Percentiles rank a stretch among this genome's conserved stretches.
Conservation (phyloP, 2,329 filamentous ascomycete species). For the Phialophora tarda region DNA sequence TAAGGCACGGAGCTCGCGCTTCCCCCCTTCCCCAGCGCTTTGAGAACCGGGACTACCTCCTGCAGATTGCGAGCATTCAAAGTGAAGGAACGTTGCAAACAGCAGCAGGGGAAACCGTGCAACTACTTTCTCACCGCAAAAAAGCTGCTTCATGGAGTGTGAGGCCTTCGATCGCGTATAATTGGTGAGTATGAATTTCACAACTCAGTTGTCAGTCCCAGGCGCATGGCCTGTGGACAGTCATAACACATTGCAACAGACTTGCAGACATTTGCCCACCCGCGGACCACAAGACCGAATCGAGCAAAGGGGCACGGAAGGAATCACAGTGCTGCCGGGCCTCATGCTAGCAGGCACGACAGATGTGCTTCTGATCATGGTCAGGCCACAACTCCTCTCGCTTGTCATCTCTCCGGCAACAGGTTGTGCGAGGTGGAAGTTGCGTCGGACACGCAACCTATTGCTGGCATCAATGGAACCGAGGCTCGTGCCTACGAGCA, state of each 20-base stretch:
- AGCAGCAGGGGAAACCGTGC: not conserved
- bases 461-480: constrained; percentile 5
- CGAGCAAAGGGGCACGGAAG: not conserved
- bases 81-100: not conserved
- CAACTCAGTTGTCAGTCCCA: not conserved
- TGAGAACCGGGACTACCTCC: not conserved
- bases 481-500: not conserved
- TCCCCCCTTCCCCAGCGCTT: not conserved
- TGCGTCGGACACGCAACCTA: not conserved
- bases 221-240: not conserved
- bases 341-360: not conserved
- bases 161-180: not conserved
- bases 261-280: not conserved
- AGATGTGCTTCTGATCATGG: not conserved
- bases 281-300: not conserved
- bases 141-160: not conserved
- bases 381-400: not conserved
- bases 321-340: not conserved
- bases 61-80: not conserved
- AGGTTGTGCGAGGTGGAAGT: not conserved
- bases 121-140: not conserved
- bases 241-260: not conserved
- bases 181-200: not conserved
- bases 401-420: not conserved
- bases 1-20: not conserved